Conservation (phyloP, 2,329 filamentous ascomycete genomes). For the Trichophyton rubrum region DNA sequence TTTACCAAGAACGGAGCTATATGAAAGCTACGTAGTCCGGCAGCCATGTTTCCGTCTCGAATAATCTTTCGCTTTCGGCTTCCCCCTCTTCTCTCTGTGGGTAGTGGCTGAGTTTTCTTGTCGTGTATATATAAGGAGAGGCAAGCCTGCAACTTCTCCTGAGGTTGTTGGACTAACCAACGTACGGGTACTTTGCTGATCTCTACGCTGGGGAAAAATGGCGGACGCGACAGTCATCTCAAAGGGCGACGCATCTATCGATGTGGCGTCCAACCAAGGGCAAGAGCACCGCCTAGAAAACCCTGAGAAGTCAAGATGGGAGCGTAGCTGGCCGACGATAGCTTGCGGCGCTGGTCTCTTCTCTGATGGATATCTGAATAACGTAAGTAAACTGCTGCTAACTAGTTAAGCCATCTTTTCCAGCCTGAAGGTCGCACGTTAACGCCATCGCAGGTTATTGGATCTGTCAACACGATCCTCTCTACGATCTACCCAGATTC, state of each 20-base stretch:
- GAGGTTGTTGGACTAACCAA: neutral
- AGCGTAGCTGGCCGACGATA: constrained; percentile 59
- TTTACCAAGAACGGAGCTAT: neutral
- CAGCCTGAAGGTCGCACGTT: neutral
- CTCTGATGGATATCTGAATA: constrained; percentile 85
- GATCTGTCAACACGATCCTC: constrained; percentile 71
- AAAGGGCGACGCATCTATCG: neutral
- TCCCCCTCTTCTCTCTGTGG: too few relatives aligned
- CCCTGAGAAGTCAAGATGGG: constrained; percentile 32
- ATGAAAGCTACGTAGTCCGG: neutral
- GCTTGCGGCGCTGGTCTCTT: constrained; percentile 85
- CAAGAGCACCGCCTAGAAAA: constrained; percentile 8
- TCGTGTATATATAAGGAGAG: neutral
- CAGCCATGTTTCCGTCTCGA: too few relatives aligned
- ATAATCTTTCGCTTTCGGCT: too few relatives aligned
- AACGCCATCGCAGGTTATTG: constrained; percentile 51
- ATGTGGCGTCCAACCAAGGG: neutral
- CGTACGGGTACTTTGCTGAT: neutral
- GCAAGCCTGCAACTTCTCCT: neutral
- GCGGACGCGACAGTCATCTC: neutral
- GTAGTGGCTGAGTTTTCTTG: too few relatives aligned
- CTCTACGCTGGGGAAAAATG: neutral
- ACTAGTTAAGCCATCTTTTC: too few relatives aligned
- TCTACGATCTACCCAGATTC: constrained; percentile 51
- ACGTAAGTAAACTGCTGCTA: constrained; percentile 40